phyloP scores from a whole-genome alignment of 805 yeast genomes.

The Saccharomycopsis capsularis region DNA sequence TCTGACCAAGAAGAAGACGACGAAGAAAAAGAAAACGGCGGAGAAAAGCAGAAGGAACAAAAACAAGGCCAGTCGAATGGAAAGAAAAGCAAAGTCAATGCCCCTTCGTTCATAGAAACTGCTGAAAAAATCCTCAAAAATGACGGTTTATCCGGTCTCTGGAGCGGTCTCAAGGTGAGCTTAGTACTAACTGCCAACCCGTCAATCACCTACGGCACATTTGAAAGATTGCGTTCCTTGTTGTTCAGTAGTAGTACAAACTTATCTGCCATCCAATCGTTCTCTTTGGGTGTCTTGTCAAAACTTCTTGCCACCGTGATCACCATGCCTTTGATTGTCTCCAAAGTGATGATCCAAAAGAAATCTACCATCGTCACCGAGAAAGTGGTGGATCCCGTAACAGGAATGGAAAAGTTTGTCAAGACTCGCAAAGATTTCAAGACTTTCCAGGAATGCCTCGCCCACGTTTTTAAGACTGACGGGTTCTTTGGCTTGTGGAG shows the following conservation, averaged over 20 bases:
- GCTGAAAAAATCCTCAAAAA: slow-evolving; percentile 47
- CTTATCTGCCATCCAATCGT: slow-evolving; percentile 58
- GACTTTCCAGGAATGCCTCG: slow-evolving; percentile 57
- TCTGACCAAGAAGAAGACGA: slow-evolving; percentile 25
- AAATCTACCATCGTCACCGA: slow-evolving; percentile 22
- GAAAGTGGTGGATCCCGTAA: slow-evolving; percentile 21
- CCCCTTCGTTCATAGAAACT: slow-evolving; percentile 33
- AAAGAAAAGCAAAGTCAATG: slow-evolving; percentile 2
- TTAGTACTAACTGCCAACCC: slow-evolving; percentile 76
- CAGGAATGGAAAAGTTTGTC: slow-evolving; percentile 20
- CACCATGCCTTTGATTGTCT: slow-evolving; percentile 80
- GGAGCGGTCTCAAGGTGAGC: slow-evolving; percentile 81
- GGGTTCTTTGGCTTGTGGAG: slow-evolving; percentile 64
- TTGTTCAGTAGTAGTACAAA: slow-evolving; percentile 28
- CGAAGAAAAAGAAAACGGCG: slow-evolving; percentile 22
- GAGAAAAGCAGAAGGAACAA: neutral
- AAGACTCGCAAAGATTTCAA: slow-evolving; percentile 39
- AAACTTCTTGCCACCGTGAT: slow-evolving; percentile 72
- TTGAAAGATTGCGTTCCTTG: slow-evolving; percentile 55
- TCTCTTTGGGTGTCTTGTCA: slow-evolving; percentile 68
- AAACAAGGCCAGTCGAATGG: neutral
- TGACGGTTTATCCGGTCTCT: slow-evolving; percentile 65
- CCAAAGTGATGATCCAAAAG: slow-evolving; percentile 74
- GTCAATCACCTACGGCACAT: slow-evolving; percentile 78
- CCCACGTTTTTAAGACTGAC: slow-evolving; percentile 54